A percentile compares a stretch with the other conserved stretches of the same genome.
These are phyloP conservation scores for Chaetomiaceae sp. DNA, from an alignment of 2,329 filamentous ascomycete genomes.

Conservation along the genomic window DNA sequence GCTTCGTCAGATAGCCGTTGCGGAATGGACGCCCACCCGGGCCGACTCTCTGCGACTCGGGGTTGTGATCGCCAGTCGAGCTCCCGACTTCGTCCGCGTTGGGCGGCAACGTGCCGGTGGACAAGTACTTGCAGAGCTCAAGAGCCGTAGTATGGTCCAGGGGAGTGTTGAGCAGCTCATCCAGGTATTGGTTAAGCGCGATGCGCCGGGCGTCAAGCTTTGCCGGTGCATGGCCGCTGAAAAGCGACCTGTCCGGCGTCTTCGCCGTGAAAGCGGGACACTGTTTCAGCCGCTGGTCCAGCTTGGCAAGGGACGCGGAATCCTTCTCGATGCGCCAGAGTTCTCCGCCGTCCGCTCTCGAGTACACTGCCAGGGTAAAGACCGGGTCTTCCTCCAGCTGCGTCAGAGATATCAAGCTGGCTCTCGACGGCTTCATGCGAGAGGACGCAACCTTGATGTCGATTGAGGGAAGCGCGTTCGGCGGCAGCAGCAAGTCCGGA, in stretches of 20 bases:
- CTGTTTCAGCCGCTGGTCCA: constrained; percentile 78
- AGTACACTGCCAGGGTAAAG: constrained; percentile 83
- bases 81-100: constrained; percentile 53
- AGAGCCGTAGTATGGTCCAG: constrained; percentile 73
- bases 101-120: constrained; percentile 57
- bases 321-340: constrained; percentile 96
- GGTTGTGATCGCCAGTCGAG: constrained; percentile 34
- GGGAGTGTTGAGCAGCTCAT: constrained; percentile 75
- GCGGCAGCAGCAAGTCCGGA: constrained; percentile 77
- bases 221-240: constrained; percentile 87
- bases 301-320: constrained; percentile 68
- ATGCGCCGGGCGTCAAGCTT: constrained; percentile 82
- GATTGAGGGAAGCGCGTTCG: constrained; percentile 83
- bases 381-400: constrained; percentile 88
- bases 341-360: constrained; percentile 69
- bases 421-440: constrained; percentile 84
- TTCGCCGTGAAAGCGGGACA: constrained; percentile 67
- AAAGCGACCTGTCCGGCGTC: constrained; percentile 79
- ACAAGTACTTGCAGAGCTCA: constrained; percentile 84
- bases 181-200: constrained; percentile 80
- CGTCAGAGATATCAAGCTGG: constrained; percentile 75
- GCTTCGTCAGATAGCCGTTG: constrained; percentile 91
- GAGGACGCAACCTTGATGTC: constrained; percentile 87
- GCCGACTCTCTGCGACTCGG: constrained; percentile 42
- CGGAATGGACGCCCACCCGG: constrained; percentile 66